Percentiles rank a stretch among this genome's conserved stretches.
These are phyloP conservation scores for Trichoderma arundinaceum DNA, from an alignment of 2,329 filamentous ascomycete species.

Conservation along the genomic window DNA sequence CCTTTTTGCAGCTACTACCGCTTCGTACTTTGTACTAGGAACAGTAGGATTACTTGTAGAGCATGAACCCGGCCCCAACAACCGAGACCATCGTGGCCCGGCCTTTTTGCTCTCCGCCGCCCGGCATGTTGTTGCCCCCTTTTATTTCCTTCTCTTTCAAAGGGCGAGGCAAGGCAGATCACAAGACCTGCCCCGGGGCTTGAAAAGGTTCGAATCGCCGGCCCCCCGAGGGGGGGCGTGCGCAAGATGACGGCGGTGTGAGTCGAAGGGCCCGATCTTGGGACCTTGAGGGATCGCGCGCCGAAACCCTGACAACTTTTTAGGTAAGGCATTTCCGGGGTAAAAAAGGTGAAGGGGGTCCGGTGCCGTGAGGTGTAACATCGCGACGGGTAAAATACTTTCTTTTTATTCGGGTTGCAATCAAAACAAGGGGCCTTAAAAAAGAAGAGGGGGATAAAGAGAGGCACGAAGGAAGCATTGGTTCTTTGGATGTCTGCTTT, in stretches of 20 bases:
- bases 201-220: not conserved
- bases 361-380: not conserved
- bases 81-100: conserved; percentile 5
- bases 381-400: not conserved
- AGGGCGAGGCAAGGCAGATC: conserved; percentile 5
- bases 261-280: not conserved
- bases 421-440: not conserved
- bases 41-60: too few relatives aligned
- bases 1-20: not conserved
- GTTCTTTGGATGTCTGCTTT: not conserved
- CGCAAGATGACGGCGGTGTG: conserved; percentile 13
- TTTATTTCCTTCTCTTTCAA: not conserved
- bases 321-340: conserved; percentile 11
- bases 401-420: not conserved
- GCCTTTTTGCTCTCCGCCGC: conserved; percentile 7
- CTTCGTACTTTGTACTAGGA: too few relatives aligned
- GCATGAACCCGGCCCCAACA: not conserved
- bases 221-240: not conserved
- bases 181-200: not conserved
- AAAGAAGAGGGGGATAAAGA: not conserved
- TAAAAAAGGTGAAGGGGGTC: not conserved
- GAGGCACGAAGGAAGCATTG: not conserved
- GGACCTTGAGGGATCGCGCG: conserved; percentile 2
- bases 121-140: not conserved
- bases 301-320: not conserved